These are phyloP conservation scores for Sphaerulina vaccinii DNA, from an alignment of 2,329 filamentous ascomycete genomes.

Conservation along the genomic window DNA sequence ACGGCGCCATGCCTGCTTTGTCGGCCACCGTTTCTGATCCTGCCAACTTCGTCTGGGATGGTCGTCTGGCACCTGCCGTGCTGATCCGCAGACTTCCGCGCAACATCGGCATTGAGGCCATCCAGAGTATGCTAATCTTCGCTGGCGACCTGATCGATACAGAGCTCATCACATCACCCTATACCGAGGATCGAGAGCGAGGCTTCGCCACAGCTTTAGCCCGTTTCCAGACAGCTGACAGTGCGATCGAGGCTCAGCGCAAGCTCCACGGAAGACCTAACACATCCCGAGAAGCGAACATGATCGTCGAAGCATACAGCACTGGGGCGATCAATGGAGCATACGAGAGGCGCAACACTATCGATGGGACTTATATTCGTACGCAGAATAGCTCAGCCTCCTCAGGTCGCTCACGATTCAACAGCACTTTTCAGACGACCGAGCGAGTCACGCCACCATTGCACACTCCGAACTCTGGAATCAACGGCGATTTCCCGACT, in stretches of 20 bases:
- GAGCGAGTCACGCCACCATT: slow-evolving; percentile 62
- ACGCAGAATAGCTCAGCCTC: slow-evolving; percentile 48
- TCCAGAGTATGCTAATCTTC: slow-evolving; percentile 65
- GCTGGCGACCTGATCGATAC: slow-evolving; percentile 61
- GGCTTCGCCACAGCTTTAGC: slow-evolving; percentile 59
- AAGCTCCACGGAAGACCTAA: slow-evolving; percentile 63
- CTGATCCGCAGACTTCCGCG: slow-evolving; percentile 60
- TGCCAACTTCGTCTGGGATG: slow-evolving; percentile 19
- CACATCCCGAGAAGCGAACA: slow-evolving; percentile 58
- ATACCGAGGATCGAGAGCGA: slow-evolving; percentile 51
- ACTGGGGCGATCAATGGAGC: slow-evolving; percentile 19
- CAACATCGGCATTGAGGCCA: slow-evolving; percentile 57
- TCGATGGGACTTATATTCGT: slow-evolving; percentile 48
- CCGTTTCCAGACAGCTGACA: slow-evolving; percentile 56
- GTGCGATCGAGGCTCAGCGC: slow-evolving; percentile 59
- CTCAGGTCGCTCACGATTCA: slow-evolving; percentile 56
- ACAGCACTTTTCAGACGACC: slow-evolving; percentile 60
- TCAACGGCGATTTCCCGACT: slow-evolving; percentile 60
- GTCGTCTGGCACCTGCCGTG: slow-evolving; percentile 40
- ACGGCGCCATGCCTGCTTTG: slow-evolving; percentile 33
- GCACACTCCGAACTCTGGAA: slow-evolving; percentile 47
- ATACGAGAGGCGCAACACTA: slow-evolving; percentile 50
- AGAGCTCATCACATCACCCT: slow-evolving; percentile 56
- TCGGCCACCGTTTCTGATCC: slow-evolving; percentile 30
- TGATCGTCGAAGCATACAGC: slow-evolving; percentile 57